These are phyloP conservation scores for Suillus occidentalis DNA, from an alignment of 768 basidiomycete species.

Conservation along the genomic window DNA sequence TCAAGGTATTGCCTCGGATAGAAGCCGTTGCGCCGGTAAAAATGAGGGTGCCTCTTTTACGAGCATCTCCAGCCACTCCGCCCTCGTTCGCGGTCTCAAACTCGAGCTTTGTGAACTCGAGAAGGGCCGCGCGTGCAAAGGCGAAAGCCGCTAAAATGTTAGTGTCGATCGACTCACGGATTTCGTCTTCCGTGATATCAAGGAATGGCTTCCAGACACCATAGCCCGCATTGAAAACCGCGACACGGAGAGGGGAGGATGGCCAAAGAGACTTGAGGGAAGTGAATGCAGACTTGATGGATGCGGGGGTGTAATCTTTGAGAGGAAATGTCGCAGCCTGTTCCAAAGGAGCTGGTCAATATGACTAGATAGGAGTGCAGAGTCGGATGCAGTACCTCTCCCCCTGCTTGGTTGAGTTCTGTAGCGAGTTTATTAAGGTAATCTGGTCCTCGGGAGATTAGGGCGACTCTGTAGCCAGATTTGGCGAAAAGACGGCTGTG, in stretches of 20 bases:
- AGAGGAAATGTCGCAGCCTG: conserved; percentile 62
- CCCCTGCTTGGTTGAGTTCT: conserved; percentile 57
- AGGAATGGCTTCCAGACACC: conserved; percentile 69
- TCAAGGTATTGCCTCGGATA: conserved; percentile 57
- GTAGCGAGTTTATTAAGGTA: conserved; percentile 51
- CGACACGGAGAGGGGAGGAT: conserved; percentile 54
- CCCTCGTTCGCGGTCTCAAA: conserved; percentile 41
- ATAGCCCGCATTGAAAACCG: conserved; percentile 62
- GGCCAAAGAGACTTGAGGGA: conserved; percentile 47
- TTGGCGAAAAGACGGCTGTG: conserved; percentile 58
- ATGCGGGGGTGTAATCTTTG: conserved; percentile 46
- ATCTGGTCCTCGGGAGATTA: conserved; percentile 61
- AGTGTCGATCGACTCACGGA: conserved; percentile 48
- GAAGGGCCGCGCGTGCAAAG: conserved; percentile 60
- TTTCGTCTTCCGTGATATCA: conserved; percentile 56
- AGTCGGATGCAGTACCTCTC: conserved; percentile 41
- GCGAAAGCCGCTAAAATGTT: conserved; percentile 61
- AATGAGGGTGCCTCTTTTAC: conserved; percentile 62
- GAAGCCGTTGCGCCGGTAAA: conserved; percentile 77
- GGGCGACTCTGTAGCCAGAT: conserved; percentile 64
- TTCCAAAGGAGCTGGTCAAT: neutral
- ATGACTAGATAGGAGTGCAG: neutral
- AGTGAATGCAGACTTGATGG: conserved; percentile 50
- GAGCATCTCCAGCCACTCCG: conserved; percentile 35
- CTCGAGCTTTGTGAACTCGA: conserved; percentile 57